Conservation (phyloP, 2,329 filamentous ascomycete genomes). For the Penicillium sp. region DNA sequence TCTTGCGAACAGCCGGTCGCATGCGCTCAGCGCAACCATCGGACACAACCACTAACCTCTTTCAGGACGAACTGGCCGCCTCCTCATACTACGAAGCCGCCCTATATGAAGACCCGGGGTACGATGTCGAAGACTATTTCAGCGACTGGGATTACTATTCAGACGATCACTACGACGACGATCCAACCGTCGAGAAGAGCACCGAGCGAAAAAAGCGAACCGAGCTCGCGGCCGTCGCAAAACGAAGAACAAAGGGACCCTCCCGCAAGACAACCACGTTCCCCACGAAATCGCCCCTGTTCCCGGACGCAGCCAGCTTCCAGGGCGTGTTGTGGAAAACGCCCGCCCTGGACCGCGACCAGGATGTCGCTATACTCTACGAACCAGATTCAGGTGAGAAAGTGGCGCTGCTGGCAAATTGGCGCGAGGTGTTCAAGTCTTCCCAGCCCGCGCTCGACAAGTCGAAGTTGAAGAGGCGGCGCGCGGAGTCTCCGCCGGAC, state of each 20-base stretch:
- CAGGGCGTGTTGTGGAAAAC: constrained; percentile 46
- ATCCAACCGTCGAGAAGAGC: constrained; percentile 36
- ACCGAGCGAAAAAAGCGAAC: constrained; percentile 15
- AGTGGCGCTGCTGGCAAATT: constrained; percentile 49
- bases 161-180: constrained; percentile 49
- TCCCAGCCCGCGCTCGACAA: constrained; percentile 34
- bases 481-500: background rate
- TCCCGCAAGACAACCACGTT: constrained; percentile 1
- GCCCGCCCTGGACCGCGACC: constrained; percentile 26
- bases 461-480: constrained; percentile 20
- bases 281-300: constrained; percentile 8
- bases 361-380: constrained; percentile 30
- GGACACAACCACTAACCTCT: constrained; percentile 5
- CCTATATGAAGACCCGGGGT: constrained; percentile 41
- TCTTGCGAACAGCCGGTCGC: too few species aligned
- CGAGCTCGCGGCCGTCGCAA: constrained; percentile 14
- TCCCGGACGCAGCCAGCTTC: constrained; percentile 34
- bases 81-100: constrained; percentile 44
- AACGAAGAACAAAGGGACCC: constrained; percentile 17
- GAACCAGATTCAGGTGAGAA: constrained; percentile 44
- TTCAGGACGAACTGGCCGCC: constrained; percentile 47
- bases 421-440: constrained; percentile 47
- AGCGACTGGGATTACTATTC: constrained; percentile 51
- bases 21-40: background rate
- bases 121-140: constrained; percentile 43